Percentiles rank a stretch among this genome's conserved stretches.
These are phyloP conservation scores for Begonia fuchsioides DNA, from an alignment of 306 rosid genomes.

Conservation along the genomic window DNA sequence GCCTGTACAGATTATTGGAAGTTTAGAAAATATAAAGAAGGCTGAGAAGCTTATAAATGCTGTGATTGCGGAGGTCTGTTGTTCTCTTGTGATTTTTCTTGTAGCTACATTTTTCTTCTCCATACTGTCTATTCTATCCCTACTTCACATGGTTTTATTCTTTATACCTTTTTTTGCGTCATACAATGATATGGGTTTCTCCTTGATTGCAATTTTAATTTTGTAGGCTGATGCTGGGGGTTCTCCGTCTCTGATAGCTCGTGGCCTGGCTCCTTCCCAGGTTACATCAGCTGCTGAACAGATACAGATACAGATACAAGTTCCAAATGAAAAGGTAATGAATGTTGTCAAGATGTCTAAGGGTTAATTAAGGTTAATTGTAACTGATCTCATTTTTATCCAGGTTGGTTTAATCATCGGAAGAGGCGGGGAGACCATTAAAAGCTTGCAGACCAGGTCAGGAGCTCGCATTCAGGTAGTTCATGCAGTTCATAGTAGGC, in stretches of 20 bases:
- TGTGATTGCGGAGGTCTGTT: slow-evolving; percentile 75
- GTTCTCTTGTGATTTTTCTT: background rate
- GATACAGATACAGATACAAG: slow-evolving; percentile 89
- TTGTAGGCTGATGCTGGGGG: slow-evolving; percentile 98
- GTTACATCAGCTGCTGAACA: slow-evolving; percentile 70
- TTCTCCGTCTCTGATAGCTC: slow-evolving; percentile 87
- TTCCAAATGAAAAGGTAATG: slow-evolving; percentile 83
- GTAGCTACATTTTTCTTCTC: no score
- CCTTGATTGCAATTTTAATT: slow-evolving; percentile 7
- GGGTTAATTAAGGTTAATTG: slow-evolving; percentile 1
- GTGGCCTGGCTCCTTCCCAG: slow-evolving; percentile 72
- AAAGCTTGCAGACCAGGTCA: slow-evolving; percentile 76
- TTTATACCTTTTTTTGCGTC: background rate
- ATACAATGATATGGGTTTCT: background rate
- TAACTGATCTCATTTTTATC: slow-evolving; percentile 6
- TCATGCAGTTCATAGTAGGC: slow-evolving; percentile 18
- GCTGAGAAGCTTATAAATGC: slow-evolving; percentile 86
- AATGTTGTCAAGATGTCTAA: background rate
- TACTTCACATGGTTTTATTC: no score
- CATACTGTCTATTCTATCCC: no score
- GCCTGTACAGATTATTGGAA: slow-evolving; percentile 80
- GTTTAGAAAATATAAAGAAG: slow-evolving; percentile 55
- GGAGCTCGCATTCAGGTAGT: slow-evolving; percentile 99
- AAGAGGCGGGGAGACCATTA: slow-evolving; percentile 94
- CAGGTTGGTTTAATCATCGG: slow-evolving; percentile 99